phyloP scores from a whole-genome alignment of 176 grass and related monocot genomes.

The Luzula sylvatica region DNA sequence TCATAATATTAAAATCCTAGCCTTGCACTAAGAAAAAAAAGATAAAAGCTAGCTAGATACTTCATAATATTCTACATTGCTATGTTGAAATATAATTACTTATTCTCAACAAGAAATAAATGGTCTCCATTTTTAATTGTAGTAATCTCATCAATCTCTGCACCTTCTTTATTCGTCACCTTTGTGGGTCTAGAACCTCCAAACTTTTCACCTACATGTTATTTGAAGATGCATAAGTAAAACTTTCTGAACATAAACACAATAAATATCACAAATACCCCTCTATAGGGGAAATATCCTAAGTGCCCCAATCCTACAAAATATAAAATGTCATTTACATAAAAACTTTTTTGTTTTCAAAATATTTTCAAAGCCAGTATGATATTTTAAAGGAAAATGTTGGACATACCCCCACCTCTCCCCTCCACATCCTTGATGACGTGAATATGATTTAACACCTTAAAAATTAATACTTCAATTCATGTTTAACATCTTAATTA shows the following conservation, averaged over 20 bases:
- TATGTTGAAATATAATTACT: background rate
- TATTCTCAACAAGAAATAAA: conserved; percentile 49
- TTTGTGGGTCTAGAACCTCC: conserved; percentile 30
- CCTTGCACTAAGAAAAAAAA: no score
- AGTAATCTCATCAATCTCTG: conserved; percentile 81
- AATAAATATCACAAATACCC: background rate
- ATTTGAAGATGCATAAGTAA: background rate
- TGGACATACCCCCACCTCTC: no score
- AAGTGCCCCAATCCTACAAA: no score
- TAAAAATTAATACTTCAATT: conserved; percentile 2
- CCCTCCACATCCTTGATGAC: no score
- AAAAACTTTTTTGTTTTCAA: background rate
- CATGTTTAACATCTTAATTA: background rate
- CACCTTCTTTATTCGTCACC: conserved; percentile 47
- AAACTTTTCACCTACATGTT: conserved; percentile 57
- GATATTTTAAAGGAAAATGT: no score
- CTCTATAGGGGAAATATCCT: background rate
- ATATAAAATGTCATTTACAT: no score
- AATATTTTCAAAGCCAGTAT: background rate
- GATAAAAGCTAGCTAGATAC: no score
- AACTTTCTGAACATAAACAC: background rate
- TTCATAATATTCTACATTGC: no score
- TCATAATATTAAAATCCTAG: no score
- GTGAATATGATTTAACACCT: background rate
- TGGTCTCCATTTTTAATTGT: conserved; percentile 69